Percentiles rank a stretch among this genome's conserved stretches.
Conservation (phyloP, 106 monocot species). For the Apostasia ramifera region DNA sequence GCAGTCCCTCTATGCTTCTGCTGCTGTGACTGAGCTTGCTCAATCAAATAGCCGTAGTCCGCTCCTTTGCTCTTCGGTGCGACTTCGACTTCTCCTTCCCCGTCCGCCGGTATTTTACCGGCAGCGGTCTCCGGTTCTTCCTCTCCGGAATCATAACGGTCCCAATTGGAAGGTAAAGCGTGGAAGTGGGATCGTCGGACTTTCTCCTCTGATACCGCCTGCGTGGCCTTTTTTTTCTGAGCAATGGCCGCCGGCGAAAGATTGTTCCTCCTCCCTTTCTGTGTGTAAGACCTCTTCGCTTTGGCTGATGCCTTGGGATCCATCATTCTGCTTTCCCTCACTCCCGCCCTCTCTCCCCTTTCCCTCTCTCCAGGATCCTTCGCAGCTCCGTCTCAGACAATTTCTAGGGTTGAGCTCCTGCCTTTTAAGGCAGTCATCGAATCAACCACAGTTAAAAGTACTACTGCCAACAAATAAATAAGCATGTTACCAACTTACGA, state of each 20-base stretch:
- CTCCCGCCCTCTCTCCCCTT: not conserved
- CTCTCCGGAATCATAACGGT: conserved; percentile 46
- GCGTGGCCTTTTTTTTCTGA: conserved; percentile 35
- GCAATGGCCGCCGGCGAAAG: conserved; percentile 22
- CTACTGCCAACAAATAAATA: too few relatives aligned
- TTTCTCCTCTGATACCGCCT: conserved; percentile 1
- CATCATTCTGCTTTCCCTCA: conserved; percentile 25
- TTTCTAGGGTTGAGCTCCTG: too few relatives aligned
- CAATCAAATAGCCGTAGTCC: conserved; percentile 58
- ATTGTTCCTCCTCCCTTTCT: conserved; percentile 40
- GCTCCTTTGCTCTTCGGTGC: conserved; percentile 79
- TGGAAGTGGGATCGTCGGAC: conserved; percentile 4
- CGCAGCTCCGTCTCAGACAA: too few relatives aligned
- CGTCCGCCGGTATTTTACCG: not conserved
- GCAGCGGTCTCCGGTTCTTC: conserved; percentile 6
- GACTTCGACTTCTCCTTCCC: conserved; percentile 4
- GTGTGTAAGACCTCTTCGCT: conserved; percentile 64
- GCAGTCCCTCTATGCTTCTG: conserved; percentile 1
- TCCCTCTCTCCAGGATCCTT: too few relatives aligned
- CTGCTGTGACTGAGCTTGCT: conserved; percentile 45
- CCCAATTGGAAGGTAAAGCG: conserved; percentile 74
- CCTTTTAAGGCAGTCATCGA: too few relatives aligned
- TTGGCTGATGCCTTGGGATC: conserved; percentile 80
- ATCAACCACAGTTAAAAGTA: too few relatives aligned
- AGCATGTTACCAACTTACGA: too few relatives aligned